Base-by-base conservation (phyloP, 202 grass and related monocot genomes). In the Setaria viridis region DNA sequence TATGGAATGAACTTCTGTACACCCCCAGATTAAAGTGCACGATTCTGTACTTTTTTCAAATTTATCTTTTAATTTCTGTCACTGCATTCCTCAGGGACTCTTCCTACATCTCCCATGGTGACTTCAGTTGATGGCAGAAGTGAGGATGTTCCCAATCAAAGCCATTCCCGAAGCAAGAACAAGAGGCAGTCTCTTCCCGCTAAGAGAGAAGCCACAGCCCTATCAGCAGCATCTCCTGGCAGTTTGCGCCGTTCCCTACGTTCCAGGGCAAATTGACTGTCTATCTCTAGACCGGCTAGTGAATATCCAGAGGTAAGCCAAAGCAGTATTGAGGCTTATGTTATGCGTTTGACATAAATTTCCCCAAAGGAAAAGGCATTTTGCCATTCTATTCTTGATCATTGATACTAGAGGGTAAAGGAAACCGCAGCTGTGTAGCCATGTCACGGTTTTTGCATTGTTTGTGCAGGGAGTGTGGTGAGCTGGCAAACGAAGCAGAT, bases 241-340 rank as follows among this genome's bases (percentile, higher is more conserved):
- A 16, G 20, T 51, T 20, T 74, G 68, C 88, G 91, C 7, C 92
- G 86, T 16, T 89, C 88, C 58, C 51, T 80, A 12, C 84, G 81
- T 69, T 17, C 87, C 12, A 16, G 58, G 93, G 79, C 65, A 70
- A 81, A 87, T 90, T 92, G 82, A 71, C 55, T 8, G 8, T 84
- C 74, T 69, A 58, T 80, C 43, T 68, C 32, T 81, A 62, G 3
- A 76, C 43, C n/a, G 6, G 9, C 20, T 79, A 7, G 74, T 39
- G 34, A 82, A 48, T 41, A n/a, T 46, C 30, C 50, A 30, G 14
- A 78, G 41, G n/a, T 53, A 45, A 70, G 20, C 10, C 33, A 71
- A 50, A 4, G 15, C 77, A 16, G 0, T 6, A 60, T 59, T 66
- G 33, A 11, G 4, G 19, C 7, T 67, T 46, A 12, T 5, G 35